These are phyloP conservation scores for Firmiana major DNA, from an alignment of 345 rosid genomes.

Conservation along the genomic window DNA sequence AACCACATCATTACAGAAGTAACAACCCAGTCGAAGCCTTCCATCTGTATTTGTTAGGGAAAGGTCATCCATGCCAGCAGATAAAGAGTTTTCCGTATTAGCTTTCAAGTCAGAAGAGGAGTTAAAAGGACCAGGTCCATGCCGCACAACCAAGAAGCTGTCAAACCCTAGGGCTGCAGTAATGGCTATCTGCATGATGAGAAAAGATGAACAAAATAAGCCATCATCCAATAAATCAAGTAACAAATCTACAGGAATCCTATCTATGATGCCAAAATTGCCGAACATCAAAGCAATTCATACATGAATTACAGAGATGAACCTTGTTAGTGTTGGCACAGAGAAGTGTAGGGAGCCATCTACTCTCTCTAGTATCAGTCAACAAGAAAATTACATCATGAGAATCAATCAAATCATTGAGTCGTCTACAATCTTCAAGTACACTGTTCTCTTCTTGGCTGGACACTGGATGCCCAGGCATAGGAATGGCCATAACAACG, in stretches of 20 bases:
- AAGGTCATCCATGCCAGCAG: constrained; percentile 41
- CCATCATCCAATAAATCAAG: constrained; percentile 3
- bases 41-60: constrained; percentile 31
- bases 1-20: constrained; percentile 95
- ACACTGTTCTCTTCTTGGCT: constrained; percentile 71
- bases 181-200: constrained; percentile 60
- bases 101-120: constrained; percentile 26
- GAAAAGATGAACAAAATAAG: not conserved
- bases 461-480: constrained; percentile 18
- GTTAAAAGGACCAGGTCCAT: constrained; percentile 76
- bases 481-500: constrained; percentile 48
- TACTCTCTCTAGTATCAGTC: constrained; percentile 98
- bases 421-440: constrained; percentile 64
- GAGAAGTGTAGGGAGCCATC: constrained; percentile 88
- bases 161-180: constrained; percentile 92
- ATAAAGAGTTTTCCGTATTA: constrained; percentile 25
- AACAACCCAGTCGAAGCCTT: constrained; percentile 75
- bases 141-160: constrained; percentile 95
- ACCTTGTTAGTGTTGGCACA: constrained; percentile 87
- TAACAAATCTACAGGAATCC: not conserved
- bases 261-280: not conserved
- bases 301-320: constrained; percentile 3
- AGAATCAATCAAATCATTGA: constrained; percentile 63
- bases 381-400: constrained; percentile 87
- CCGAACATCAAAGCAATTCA: not conserved